These are phyloP conservation scores for Quercus rubra DNA, from an alignment of 306 rosid genomes.

Conservation along the genomic window DNA sequence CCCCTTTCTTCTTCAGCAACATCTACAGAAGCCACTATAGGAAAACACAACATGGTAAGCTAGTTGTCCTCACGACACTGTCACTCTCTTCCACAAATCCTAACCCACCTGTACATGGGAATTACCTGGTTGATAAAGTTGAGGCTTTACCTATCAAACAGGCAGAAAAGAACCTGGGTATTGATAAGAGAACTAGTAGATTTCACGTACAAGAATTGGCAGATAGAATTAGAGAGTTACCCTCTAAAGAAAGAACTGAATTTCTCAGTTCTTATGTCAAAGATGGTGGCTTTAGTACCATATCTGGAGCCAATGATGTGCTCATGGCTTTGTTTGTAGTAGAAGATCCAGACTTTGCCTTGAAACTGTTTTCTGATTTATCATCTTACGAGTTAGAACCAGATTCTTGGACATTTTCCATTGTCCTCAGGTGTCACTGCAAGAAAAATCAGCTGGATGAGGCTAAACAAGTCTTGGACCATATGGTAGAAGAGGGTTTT, in stretches of 20 bases:
- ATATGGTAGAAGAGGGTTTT: conserved; percentile 56
- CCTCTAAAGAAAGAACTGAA: conserved; percentile 23
- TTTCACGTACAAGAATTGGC: conserved; percentile 23
- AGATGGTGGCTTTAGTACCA: conserved; percentile 17
- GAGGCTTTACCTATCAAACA: neutral
- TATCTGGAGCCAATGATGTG: conserved; percentile 49
- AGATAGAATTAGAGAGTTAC: conserved; percentile 28
- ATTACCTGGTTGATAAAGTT: neutral
- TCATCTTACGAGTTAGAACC: conserved; percentile 39
- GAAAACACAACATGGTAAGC: conserved; percentile 20
- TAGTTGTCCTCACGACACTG: neutral
- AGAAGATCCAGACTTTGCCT: conserved; percentile 33
- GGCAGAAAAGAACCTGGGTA: conserved; percentile 8
- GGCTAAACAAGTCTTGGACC: conserved; percentile 41
- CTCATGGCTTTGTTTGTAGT: conserved; percentile 48
- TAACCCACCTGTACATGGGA: neutral
- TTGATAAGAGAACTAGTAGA: conserved; percentile 23
- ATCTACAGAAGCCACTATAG: conserved; percentile 12
- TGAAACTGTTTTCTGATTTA: conserved; percentile 30
- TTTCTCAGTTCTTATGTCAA: conserved; percentile 18
- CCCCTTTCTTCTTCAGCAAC: conserved; percentile 15
- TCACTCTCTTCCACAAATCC: conserved; percentile 15
- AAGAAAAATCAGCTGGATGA: conserved; percentile 43
- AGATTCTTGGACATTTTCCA: conserved; percentile 55
- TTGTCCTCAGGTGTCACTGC: conserved; percentile 58